Percentiles rank a stretch among this genome's conserved stretches.
Conservation (phyloP, 192 early-diverging fungal species). For the Spizellomyces sp. region DNA sequence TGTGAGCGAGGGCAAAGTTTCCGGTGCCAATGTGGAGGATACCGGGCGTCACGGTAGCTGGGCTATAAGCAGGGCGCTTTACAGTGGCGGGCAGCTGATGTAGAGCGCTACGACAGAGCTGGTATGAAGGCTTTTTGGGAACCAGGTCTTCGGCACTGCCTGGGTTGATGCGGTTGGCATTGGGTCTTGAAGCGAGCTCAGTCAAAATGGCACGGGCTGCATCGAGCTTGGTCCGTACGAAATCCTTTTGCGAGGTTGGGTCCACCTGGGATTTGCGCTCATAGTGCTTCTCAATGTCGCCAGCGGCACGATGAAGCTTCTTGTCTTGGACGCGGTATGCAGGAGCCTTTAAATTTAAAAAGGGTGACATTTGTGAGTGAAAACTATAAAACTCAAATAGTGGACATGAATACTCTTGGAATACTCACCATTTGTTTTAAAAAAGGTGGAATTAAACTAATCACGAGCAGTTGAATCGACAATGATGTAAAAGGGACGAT, state of each 20-base stretch:
- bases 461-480: too few species aligned
- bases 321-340: too few species aligned
- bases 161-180: background rate
- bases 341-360: too few species aligned
- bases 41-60: background rate
- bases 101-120: background rate
- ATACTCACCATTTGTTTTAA: too few species aligned
- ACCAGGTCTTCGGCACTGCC: background rate
- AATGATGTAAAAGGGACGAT: too few species aligned
- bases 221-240: constrained; percentile 5
- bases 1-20: constrained; percentile 20
- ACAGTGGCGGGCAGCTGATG: background rate
- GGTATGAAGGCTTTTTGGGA: background rate
- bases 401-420: too few species aligned
- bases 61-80: background rate
- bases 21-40: constrained; percentile 23
- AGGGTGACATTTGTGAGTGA: too few species aligned
- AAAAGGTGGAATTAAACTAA: too few species aligned
- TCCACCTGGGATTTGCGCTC: too few species aligned
- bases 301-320: too few species aligned
- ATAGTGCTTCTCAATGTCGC: too few species aligned
- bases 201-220: background rate
- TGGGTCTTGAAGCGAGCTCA: background rate
- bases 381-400: too few species aligned
- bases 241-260: background rate